A percentile compares a stretch with the other conserved stretches of the same genome.
phyloP scores from a whole-genome alignment of 2,329 filamentous ascomycete genomes.

The Bipolaris bicolor region DNA sequence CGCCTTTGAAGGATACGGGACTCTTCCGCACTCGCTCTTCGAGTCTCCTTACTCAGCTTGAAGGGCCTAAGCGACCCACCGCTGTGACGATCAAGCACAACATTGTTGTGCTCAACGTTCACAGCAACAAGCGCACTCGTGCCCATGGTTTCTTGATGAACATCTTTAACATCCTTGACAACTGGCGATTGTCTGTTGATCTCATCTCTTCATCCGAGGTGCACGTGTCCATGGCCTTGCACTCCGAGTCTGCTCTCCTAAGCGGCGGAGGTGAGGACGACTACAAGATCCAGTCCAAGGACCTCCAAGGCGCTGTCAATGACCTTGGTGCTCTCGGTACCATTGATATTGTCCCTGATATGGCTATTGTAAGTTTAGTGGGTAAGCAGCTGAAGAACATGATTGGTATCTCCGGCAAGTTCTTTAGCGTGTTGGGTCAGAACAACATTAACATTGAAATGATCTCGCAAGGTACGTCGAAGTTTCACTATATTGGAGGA shows the following conservation, averaged over 20 bases:
- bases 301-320: constrained; percentile 61
- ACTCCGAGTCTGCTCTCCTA: constrained; percentile 70
- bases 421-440: constrained; percentile 94
- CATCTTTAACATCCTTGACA: constrained; percentile 90
- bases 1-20: constrained; percentile 65
- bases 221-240: constrained; percentile 95
- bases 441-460: constrained; percentile 98
- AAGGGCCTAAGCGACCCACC: constrained; percentile 57
- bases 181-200: constrained; percentile 87
- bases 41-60: constrained; percentile 54
- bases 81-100: constrained; percentile 96
- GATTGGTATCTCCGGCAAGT: constrained; percentile 85
- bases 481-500: not conserved
- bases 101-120: constrained; percentile 96
- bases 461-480: constrained; percentile 87
- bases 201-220: constrained; percentile 96
- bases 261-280: constrained; percentile 56
- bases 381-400: constrained; percentile 98
- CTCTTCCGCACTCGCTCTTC: constrained; percentile 56
- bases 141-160: constrained; percentile 95
- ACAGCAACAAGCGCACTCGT: constrained; percentile 95
- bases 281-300: constrained; percentile 55
- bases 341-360: constrained; percentile 86
- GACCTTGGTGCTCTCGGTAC: constrained; percentile 83
- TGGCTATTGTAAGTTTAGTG: constrained; percentile 95